Conservation (phyloP, 2,329 filamentous ascomycete species). For the Macrophomina pseudophaseolina region DNA sequence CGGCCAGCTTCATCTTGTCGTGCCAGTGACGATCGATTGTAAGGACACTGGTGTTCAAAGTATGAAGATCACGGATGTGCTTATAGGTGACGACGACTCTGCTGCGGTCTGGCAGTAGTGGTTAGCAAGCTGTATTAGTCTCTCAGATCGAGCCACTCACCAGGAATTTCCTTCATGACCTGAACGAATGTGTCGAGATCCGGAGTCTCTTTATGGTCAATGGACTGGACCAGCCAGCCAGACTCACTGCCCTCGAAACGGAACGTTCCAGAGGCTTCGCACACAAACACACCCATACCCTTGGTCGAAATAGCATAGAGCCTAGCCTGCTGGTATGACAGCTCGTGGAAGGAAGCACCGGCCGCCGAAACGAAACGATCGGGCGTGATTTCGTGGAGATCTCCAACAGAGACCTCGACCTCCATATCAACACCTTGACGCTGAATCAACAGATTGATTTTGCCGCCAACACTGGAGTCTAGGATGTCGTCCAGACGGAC, state of each 20-base stretch:
- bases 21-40: slow-evolving; percentile 96
- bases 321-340: slow-evolving; percentile 97
- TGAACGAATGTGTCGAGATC: slow-evolving; percentile 88
- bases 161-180: slow-evolving; percentile 84
- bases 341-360: slow-evolving; percentile 90
- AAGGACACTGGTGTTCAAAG: slow-evolving; percentile 88
- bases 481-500: slow-evolving; percentile 88
- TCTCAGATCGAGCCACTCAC: neutral
- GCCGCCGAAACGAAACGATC: slow-evolving; percentile 94
- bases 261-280: slow-evolving; percentile 93
- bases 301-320: slow-evolving; percentile 90
- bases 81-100: slow-evolving; percentile 95
- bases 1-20: slow-evolving; percentile 88
- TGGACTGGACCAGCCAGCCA: slow-evolving; percentile 90
- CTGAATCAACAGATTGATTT: slow-evolving; percentile 82
- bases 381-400: slow-evolving; percentile 92
- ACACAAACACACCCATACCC: slow-evolving; percentile 81
- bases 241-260: slow-evolving; percentile 88
- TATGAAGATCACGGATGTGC: slow-evolving; percentile 92
- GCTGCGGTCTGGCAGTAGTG: slow-evolving; percentile 59
- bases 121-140: neutral
- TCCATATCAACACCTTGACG: slow-evolving; percentile 87
- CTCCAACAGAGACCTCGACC: slow-evolving; percentile 82
- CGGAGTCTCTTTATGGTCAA: slow-evolving; percentile 90
- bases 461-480: slow-evolving; percentile 81